Evolutionary conservation across 208 protist genomes (phyloP).

Genomic region (Borovskyia barvae): DNA sequence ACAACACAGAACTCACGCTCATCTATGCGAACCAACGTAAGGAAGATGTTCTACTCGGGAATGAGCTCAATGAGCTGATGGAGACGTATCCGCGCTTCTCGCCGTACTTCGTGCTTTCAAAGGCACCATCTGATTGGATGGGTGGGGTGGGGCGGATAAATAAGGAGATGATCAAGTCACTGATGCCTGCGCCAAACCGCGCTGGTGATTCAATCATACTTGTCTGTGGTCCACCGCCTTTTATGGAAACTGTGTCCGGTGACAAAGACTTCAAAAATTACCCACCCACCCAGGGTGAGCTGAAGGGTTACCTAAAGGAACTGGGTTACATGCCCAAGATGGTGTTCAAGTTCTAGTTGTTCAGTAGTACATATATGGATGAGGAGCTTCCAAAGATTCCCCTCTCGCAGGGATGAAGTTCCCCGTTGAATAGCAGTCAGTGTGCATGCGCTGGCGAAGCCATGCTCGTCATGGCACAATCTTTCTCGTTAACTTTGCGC

Average conservation of each 20-base stretch:
- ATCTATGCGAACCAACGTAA: constrained; percentile 91
- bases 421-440: too few relatives aligned
- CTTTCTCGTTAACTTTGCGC: too few relatives aligned
- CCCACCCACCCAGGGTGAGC: constrained; percentile 78
- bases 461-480: too few relatives aligned
- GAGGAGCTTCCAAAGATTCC: too few relatives aligned
- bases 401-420: too few relatives aligned
- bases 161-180: constrained; percentile 88
- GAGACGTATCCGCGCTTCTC: constrained; percentile 88
- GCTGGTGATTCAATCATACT: constrained; percentile 80
- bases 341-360: constrained; percentile 92
- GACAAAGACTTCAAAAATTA: constrained; percentile 84
- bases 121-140: constrained; percentile 88
- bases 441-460: too few relatives aligned
- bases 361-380: too few relatives aligned
- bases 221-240: constrained; percentile 84
- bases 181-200: constrained; percentile 84
- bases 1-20: constrained; percentile 85
- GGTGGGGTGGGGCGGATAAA: constrained; percentile 87
- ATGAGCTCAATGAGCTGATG: constrained; percentile 91
- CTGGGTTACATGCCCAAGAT: constrained; percentile 85
- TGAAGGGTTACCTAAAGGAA: constrained; percentile 86
- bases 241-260: constrained; percentile 87
- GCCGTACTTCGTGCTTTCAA: constrained; percentile 91
- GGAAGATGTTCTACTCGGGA: constrained; percentile 92